phyloP scores from a whole-genome alignment of 2,329 filamentous ascomycete species.

The Dothideomycetes sp. region DNA sequence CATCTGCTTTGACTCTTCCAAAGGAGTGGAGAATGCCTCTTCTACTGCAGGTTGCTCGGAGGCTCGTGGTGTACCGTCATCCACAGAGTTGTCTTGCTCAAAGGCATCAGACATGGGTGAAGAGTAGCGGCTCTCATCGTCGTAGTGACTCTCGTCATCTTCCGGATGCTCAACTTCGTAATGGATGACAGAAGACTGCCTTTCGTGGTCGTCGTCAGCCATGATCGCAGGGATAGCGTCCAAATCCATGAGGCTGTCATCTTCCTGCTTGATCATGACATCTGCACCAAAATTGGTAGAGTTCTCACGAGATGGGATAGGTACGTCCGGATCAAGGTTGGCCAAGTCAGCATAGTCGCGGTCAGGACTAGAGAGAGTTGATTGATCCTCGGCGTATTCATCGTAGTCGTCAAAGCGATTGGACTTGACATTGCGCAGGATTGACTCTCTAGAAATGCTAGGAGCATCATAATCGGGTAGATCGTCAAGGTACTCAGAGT shows the following conservation, averaged over 20 bases:
- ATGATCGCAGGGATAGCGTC: constrained; percentile 48
- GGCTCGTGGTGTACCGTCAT: not conserved
- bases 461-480: constrained; percentile 38
- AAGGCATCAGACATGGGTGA: constrained; percentile 6
- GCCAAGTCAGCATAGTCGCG: constrained; percentile 35
- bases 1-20: constrained; percentile 19
- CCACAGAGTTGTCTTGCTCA: constrained; percentile 1
- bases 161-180: constrained; percentile 39
- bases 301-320: constrained; percentile 78
- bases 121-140: constrained; percentile 44
- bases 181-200: constrained; percentile 44
- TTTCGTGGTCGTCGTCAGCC: constrained; percentile 23
- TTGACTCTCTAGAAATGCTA: constrained; percentile 86
- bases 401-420: constrained; percentile 40
- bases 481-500: constrained; percentile 16
- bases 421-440: constrained; percentile 74
- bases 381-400: constrained; percentile 29
- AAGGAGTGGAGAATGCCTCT: constrained; percentile 4
- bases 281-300: constrained; percentile 47
- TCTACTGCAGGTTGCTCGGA: constrained; percentile 8
- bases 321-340: constrained; percentile 71
- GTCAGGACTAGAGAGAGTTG: constrained; percentile 48
- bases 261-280: constrained; percentile 53
- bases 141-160: constrained; percentile 24
- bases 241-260: constrained; percentile 49